Percentiles rank a stretch among this genome's conserved stretches.
Conservation (phyloP, 352 stramenopile genomes). For the Phytophthora brassicae region DNA sequence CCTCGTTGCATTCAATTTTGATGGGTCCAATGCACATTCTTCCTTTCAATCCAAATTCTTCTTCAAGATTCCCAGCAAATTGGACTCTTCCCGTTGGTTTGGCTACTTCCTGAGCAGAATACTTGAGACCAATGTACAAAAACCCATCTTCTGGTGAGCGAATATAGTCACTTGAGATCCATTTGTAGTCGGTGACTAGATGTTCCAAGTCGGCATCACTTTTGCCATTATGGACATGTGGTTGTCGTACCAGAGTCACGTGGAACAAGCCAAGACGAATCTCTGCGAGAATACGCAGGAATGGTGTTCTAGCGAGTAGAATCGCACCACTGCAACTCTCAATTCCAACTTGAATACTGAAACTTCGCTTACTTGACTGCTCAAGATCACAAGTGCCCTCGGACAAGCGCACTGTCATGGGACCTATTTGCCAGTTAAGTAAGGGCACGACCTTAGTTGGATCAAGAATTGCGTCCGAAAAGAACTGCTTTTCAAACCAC, state of each 20-base stretch:
- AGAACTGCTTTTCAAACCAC: slow-evolving; percentile 34
- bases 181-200: slow-evolving; percentile 35
- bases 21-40: slow-evolving; percentile 60
- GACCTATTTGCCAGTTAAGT: slow-evolving; percentile 62
- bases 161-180: slow-evolving; percentile 69
- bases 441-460: slow-evolving; percentile 34
- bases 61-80: slow-evolving; percentile 22
- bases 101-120: slow-evolving; percentile 28
- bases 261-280: slow-evolving; percentile 54
- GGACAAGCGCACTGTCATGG: slow-evolving; percentile 43
- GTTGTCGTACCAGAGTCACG: slow-evolving; percentile 37
- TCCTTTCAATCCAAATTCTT: slow-evolving; percentile 57
- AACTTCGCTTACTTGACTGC: slow-evolving; percentile 15
- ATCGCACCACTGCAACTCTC: slow-evolving; percentile 51
- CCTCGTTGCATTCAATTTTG: slow-evolving; percentile 66
- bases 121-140: slow-evolving; percentile 71
- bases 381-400: slow-evolving; percentile 24
- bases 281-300: slow-evolving; percentile 52
- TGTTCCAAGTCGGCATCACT: neutral
- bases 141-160: slow-evolving; percentile 63
- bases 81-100: slow-evolving; percentile 22
- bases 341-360: slow-evolving; percentile 46
- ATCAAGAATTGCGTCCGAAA: slow-evolving; percentile 25
- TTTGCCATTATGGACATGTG: slow-evolving; percentile 2
- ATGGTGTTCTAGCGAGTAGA: slow-evolving; percentile 35